Evolutionary conservation across 768 basidiomycete species (phyloP), one percentile per base, ranked within the genome.

Genomic region (Tylopilus intermedius): DNA sequence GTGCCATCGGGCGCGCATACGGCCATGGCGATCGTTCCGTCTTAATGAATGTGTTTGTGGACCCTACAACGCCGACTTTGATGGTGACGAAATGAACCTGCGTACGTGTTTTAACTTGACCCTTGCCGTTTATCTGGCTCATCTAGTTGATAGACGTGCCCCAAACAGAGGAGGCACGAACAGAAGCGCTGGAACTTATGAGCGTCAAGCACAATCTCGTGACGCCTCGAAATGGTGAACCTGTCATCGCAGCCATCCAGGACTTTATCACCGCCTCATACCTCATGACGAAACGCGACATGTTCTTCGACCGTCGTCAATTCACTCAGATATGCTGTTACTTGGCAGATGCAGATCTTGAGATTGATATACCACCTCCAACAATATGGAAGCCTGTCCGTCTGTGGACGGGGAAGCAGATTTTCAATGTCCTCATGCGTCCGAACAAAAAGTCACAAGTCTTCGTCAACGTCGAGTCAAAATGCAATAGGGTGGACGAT

Each of bases 11-110:
- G 94, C 90, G 53, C 95, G 95, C 78, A 81, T 99, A 50, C 79
- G 96, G 29, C 96, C 96, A 22, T 99, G 96, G 96, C 77, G 95
- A 58, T 90, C 96, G 1, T 97, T 99, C 75, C 81, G 96, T 30
- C 73, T 99, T 51, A 99, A 99, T 65, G 96, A 99, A 68, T 99
- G 96, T 81, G 96, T 97, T 8, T 99, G 96, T 71, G 94, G 91
- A 44, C 96, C 96, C 8, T 98, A 97, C 72, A 97, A 97, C 65
- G 96, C 96, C 45, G 96, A 99, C 76, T 99, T 99, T 59, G 96
- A 99, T 67, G 96, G 96, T 56, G 96, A 99, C 67, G 96, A 99
- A 69, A 99, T 99, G 96, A 99, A 99, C 72, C 75, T 99, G 62
- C 96, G 95, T 94, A 63, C 62, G 90, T 67, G 47, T 43, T 54